Percentiles rank a stretch among this genome's conserved stretches.
phyloP scores from a whole-genome alignment of 805 yeast species.

The Candida khao-thaluensis region DNA sequence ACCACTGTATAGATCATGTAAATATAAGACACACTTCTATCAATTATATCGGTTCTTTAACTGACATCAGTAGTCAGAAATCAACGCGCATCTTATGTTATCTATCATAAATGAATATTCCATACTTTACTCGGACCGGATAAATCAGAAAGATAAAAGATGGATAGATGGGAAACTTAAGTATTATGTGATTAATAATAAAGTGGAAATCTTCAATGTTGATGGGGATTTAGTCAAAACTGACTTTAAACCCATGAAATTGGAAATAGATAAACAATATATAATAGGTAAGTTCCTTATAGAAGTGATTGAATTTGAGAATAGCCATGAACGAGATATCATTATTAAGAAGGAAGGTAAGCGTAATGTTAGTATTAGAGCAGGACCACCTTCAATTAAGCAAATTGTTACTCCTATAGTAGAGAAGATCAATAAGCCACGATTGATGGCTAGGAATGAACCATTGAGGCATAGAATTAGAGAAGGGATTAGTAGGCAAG shows the following conservation, averaged over 20 bases:
- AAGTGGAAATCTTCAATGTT: constrained; percentile 43
- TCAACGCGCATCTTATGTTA: too few relatives aligned
- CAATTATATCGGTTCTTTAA: too few relatives aligned
- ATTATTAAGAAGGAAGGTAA: constrained; percentile 6
- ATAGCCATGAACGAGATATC: constrained; percentile 11
- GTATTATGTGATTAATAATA: constrained; percentile 48
- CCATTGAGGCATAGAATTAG: constrained; percentile 4
- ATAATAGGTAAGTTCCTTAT: constrained; percentile 10
- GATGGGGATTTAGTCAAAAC: constrained; percentile 31
- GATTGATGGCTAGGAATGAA: constrained; percentile 2
- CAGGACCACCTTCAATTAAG: constrained; percentile 7
- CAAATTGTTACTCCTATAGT: constrained; percentile 4
- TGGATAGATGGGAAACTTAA: constrained; percentile 54
- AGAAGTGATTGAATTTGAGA: constrained; percentile 9
- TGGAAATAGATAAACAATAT: constrained; percentile 15
- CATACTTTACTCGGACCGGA: constrained; percentile 46
- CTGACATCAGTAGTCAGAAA: too few relatives aligned
- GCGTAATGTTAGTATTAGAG: constrained; percentile 3
- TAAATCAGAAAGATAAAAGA: constrained; percentile 45
- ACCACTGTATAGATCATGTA: too few relatives aligned
- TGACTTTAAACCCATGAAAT: constrained; percentile 26
- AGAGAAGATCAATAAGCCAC: not conserved
- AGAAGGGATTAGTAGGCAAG: not conserved
- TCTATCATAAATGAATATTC: constrained; percentile 46
- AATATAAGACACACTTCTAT: too few relatives aligned